Percentiles rank a stretch among this genome's conserved stretches.
Evolutionary conservation across 2,329 filamentous ascomycete species (phyloP).

Genomic region (Curvularia spicifera): DNA sequence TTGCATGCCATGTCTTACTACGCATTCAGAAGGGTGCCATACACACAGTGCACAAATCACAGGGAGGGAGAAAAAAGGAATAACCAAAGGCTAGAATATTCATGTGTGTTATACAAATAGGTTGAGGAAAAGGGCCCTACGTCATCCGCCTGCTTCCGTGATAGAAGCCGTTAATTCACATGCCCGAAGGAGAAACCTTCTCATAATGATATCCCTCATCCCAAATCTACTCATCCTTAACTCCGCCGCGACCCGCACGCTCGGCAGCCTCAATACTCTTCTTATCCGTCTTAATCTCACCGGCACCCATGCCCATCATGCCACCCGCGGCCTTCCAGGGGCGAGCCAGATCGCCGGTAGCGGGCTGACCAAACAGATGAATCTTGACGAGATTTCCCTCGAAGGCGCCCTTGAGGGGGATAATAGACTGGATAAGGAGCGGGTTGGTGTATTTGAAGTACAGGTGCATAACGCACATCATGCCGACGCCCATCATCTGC

Average conservation of each 20-base stretch:
- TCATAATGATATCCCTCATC: background rate
- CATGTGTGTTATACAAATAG: background rate
- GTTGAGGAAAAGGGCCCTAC: background rate
- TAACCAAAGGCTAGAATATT: background rate
- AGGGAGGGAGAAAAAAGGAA: background rate
- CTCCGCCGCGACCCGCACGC: slow-evolving; percentile 57
- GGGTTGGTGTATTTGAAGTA: slow-evolving; percentile 99
- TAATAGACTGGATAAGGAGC: slow-evolving; percentile 96
- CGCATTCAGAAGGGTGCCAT: too few species aligned
- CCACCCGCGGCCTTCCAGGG: slow-evolving; percentile 90
- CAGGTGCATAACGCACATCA: slow-evolving; percentile 98
- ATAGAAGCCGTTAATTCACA: background rate
- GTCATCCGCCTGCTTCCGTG: background rate
- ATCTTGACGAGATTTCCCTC: slow-evolving; percentile 98
- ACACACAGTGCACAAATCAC: background rate
- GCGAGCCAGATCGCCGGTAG: slow-evolving; percentile 87
- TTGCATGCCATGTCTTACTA: background rate
- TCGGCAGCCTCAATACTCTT: slow-evolving; percentile 62
- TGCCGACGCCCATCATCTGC: slow-evolving; percentile 93
- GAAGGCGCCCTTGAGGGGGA: slow-evolving; percentile 93
- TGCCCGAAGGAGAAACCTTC: background rate
- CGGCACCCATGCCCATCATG: slow-evolving; percentile 78
- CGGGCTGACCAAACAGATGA: slow-evolving; percentile 85
- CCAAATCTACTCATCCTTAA: slow-evolving; percentile 58
- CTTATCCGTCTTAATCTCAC: slow-evolving; percentile 81